phyloP scores from a whole-genome alignment of 768 basidiomycete species.

The Calocybe gangraenosa region DNA sequence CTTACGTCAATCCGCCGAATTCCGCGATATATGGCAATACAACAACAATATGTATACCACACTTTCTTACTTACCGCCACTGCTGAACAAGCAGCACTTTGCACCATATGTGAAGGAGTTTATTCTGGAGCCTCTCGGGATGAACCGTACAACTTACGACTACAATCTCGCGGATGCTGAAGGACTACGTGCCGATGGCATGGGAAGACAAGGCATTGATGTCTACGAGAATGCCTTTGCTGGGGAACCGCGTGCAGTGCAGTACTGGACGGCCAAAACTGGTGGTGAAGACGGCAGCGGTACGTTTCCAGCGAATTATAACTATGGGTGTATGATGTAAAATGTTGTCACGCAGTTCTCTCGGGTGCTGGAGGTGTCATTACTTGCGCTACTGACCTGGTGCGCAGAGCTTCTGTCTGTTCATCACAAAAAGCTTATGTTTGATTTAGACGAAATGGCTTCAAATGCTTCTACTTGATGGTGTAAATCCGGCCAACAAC shows the following conservation, averaged over 20 bases:
- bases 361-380: constrained; percentile 27
- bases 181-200: constrained; percentile 22
- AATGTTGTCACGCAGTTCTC: constrained; percentile 12
- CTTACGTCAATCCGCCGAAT: background rate
- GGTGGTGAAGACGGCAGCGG: constrained; percentile 20
- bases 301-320: constrained; percentile 4
- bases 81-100: constrained; percentile 14
- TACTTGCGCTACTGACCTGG: constrained; percentile 21
- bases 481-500: constrained; percentile 19
- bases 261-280: constrained; percentile 15
- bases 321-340: background rate
- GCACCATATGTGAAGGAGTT: constrained; percentile 23
- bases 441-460: constrained; percentile 24
- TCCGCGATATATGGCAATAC: background rate
- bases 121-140: constrained; percentile 23
- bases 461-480: constrained; percentile 23
- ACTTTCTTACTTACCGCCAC: constrained; percentile 19
- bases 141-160: constrained; percentile 25
- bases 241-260: constrained; percentile 16
- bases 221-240: constrained; percentile 17
- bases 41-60: constrained; percentile 22
- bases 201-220: constrained; percentile 17
- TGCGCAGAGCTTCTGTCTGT: background rate
- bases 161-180: constrained; percentile 20
- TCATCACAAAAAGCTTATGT: too few relatives aligned